These are phyloP conservation scores for Sugiyamaella xylanicola DNA, from an alignment of 1,139 yeast species.

Conservation along the genomic window DNA sequence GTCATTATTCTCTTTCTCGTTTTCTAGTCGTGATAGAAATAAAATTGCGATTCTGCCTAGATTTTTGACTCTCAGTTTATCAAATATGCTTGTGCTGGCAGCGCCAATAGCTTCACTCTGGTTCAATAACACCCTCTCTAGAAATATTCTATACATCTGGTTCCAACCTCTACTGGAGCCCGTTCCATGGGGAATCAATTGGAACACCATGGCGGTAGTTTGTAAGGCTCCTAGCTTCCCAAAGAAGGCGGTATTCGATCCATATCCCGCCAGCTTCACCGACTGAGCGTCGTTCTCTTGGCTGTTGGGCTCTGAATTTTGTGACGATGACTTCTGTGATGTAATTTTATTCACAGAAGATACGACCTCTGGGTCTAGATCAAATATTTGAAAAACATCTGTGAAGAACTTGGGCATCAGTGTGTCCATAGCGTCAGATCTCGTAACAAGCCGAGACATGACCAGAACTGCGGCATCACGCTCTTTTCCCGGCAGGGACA, in stretches of 20 bases:
- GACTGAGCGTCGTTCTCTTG: neutral
- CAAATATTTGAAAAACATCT: slow-evolving; percentile 19
- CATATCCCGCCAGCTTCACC: slow-evolving; percentile 3
- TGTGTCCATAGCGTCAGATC: slow-evolving; percentile 41
- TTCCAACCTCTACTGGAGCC: neutral
- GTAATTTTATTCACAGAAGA: too few species aligned
- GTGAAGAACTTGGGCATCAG: slow-evolving; percentile 29
- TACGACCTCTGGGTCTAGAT: neutral
- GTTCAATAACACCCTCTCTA: neutral
- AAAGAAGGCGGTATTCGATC: slow-evolving; percentile 18
- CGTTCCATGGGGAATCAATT: slow-evolving; percentile 8
- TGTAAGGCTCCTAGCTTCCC: slow-evolving; percentile 33
- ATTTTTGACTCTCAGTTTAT: slow-evolving; percentile 41
- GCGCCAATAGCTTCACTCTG: neutral
- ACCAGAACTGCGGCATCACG: slow-evolving; percentile 50
- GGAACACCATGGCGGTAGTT: slow-evolving; percentile 28
- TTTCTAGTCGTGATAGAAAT: slow-evolving; percentile 22
- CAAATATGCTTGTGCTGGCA: slow-evolving; percentile 14
- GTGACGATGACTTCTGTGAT: too few species aligned
- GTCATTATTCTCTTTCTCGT: slow-evolving; percentile 11
- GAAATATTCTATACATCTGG: neutral
- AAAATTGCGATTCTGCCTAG: slow-evolving; percentile 43
- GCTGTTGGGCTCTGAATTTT: neutral
- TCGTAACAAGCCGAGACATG: slow-evolving; percentile 47
- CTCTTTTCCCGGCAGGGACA: slow-evolving; percentile 52